Evolutionary conservation across 768 basidiomycete species (phyloP), one percentile per base, ranked within the genome.

Genomic region (Clitopilus passeckerianus): DNA sequence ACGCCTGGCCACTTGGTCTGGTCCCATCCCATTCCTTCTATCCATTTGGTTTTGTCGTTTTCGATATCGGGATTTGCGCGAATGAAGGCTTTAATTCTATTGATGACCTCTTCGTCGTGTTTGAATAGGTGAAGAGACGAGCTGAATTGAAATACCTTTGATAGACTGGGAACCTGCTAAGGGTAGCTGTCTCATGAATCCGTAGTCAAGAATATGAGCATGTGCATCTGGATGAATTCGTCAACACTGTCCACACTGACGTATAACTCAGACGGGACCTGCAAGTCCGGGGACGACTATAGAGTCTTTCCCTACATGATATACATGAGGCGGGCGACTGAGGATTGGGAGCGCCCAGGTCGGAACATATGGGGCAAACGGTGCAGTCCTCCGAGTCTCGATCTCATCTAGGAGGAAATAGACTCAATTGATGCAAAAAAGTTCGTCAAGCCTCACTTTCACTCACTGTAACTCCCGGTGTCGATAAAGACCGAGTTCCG

Each of bases 11-110:
- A 93, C 59, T 81, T 79, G 1, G 90, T 96, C 71, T 98, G 94
- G 67, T 98, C 92, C 95, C 95, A 98, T 5, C 95, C 95, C 76
- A 89, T 83, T 10, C 93, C 95, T 64, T 86, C 77, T 43, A 97
- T 83, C 92, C 93, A 97, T 5, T 67, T 74, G 2, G 78, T 73
- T 2, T 72, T 75, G 65, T 90, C 80, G 2, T 78, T 67, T 1
- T 74, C 68, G 6, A 88, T 68, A 37, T 85, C 84, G 0, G 89
- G 84, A 56, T 85, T 82, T 0, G 77, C 70, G 4, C 74, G 66
- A 58, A 93, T 80, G 61, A 88, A 87, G 1, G 70, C 63, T 58
- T 85, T 85, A 34, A 94, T 73, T 0, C 80, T 76, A 3, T 80
- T 75, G 14, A 91, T 70, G 10, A 92, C 78, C 55, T 92, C 92